A percentile compares a stretch with the other conserved stretches of the same genome.
Conservation (phyloP, 2,329 filamentous ascomycete genomes). For the Pseudogymnoascus sp. region DNA sequence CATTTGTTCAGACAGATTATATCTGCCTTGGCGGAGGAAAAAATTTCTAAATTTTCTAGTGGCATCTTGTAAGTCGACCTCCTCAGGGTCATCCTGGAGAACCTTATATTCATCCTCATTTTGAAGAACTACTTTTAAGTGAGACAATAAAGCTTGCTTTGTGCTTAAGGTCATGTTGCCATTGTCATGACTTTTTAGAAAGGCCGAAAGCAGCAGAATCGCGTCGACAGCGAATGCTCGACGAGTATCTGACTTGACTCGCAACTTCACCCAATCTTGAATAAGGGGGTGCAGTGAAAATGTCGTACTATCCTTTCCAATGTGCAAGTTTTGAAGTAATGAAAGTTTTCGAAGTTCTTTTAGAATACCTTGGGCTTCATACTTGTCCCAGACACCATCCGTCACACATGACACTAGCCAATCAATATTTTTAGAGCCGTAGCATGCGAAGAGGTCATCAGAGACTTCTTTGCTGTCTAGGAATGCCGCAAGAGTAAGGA, state of each 20-base stretch:
- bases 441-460: conserved; percentile 18
- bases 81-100: not conserved
- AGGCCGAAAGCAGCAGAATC: not conserved
- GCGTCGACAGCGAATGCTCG: not conserved
- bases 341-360: conserved; percentile 17
- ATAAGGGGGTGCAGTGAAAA: conserved; percentile 21
- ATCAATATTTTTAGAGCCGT: conserved; percentile 6
- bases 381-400: conserved; percentile 16
- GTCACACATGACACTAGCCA: conserved; percentile 13
- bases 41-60: conserved; percentile 1
- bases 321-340: conserved; percentile 16
- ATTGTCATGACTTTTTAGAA: not conserved
- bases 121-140: not conserved
- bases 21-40: not conserved
- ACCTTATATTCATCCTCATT: not conserved
- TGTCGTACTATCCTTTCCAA: not conserved
- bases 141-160: not conserved
- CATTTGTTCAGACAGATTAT: conserved; percentile 7
- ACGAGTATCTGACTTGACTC: not conserved
- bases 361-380: conserved; percentile 14
- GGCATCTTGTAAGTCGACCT: conserved; percentile 3
- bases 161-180: not conserved
- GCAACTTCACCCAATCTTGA: conserved; percentile 18
- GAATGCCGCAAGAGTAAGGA: conserved; percentile 20
- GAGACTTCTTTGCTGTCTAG: conserved; percentile 19